These are phyloP conservation scores for Picochlorum sp. DNA, from an alignment of 139 green algal species.

Conservation along the genomic window DNA sequence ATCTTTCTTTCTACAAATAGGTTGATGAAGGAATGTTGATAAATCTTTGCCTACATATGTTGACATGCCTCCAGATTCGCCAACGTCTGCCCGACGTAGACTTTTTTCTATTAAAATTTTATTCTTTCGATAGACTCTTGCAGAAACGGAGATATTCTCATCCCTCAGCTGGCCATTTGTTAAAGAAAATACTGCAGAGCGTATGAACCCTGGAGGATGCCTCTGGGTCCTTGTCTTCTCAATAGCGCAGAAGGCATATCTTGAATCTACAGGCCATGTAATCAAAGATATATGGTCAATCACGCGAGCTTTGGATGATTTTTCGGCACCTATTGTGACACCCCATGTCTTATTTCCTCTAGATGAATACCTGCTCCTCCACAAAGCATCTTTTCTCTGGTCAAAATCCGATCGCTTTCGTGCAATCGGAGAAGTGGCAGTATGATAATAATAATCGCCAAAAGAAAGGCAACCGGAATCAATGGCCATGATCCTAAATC, in stretches of 20 bases:
- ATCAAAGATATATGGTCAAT: conserved; percentile 19
- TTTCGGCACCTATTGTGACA: conserved; percentile 1
- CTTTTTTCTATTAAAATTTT: no score
- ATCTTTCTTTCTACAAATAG: no score
- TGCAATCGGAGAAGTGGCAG: conserved; percentile 3
- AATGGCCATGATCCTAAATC: conserved; percentile 35
- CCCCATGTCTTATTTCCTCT: conserved; percentile 13
- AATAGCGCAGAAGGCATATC: conserved; percentile 26
- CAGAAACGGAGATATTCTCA: no score
- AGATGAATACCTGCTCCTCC: conserved; percentile 1
- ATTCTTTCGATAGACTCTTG: no score
- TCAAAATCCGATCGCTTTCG: background rate
- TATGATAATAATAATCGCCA: conserved; percentile 34
- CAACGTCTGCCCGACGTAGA: no score
- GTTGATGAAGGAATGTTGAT: no score
- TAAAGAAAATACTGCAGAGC: no score
- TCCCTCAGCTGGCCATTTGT: no score
- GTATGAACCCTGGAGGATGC: no score
- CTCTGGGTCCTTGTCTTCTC: no score
- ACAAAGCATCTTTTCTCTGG: background rate
- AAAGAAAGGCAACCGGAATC: conserved; percentile 36
- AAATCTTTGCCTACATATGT: no score
- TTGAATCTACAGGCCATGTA: conserved; percentile 29
- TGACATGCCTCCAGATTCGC: no score
- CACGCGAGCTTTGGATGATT: conserved; percentile 8